Evolutionary conservation across 1,139 yeast genomes (phyloP), one percentile per base, ranked within the genome.

Genomic region (Geotrichum candidum): DNA sequence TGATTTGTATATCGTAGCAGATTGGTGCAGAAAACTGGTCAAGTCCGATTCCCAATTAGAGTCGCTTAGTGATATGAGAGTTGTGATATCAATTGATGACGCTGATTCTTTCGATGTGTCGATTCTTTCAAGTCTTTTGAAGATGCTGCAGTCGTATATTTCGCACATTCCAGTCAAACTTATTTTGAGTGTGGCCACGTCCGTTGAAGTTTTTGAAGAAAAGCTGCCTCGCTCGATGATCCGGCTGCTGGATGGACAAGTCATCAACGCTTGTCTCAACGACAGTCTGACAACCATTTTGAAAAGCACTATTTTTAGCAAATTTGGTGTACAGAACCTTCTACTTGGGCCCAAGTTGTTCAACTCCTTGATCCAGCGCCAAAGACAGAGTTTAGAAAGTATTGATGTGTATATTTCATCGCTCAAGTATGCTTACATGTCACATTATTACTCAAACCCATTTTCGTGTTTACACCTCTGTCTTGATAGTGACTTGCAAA

Each of bases 401-500:
- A 79, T 85, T 55, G 88, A 86, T 67, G 78, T 82, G 18, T 75
- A 82, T 58, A 74, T 82, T 9, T 73, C 83, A 18, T 80, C 82
- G 55, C 74, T 89, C 65, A 86, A 85, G 67, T 78, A 87, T 64
- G 76, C 86, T 33, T 79, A 85, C 68, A 86, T 89, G 90, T 80
- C 86, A 4, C 87, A 86, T 69, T 88, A 84, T 71, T 88, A 82
- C 69, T 85, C 83, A 63, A 87, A 85, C 74, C 90, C 94, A 0
- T 79, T 86, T 60, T 78, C 88, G 0, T 73, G 82, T 0, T 76
- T 80, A 25, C 63, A 70, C 11, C 56, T 61, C 23, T 69, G 77
- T 60, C 69, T 73, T 54, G 78, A 77, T 25, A 73, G 74, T 15
- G 72, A 74, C 51, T 71, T 71, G 13, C 73, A 51, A 31, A 53